Base-by-base conservation (phyloP, 768 basidiomycete species). In the Boletus insuetus region DNA sequence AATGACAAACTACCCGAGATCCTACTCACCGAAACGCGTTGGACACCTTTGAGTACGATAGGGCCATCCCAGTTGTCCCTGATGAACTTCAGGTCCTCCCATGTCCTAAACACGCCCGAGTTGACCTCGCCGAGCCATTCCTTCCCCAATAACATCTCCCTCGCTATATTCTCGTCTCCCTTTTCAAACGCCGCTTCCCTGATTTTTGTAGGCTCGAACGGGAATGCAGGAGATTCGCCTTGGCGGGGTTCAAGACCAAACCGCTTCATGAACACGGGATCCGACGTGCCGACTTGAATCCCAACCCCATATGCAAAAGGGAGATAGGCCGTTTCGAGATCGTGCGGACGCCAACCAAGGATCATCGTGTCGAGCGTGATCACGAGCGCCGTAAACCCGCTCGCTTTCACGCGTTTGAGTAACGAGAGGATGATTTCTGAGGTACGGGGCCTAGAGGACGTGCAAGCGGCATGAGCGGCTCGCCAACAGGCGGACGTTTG, bases 41-140 rank as follows among this genome's bases (percentile, higher is more conserved):
- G 85, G 51, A 94, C 88, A 3, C 89, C 90, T 67, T 93, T 93
- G 46, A 92, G 72, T 17, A 91, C 71, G 50, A 93, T 69, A 1
- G 87, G 87, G 0, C 89, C 89, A 16, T 89, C 81, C 91, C 89
- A 92, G 52, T 86, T 82, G 22, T 85, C 77, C 63, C 81, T 77
- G 58, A 92, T 65, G 59, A 90, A 82, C 61, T 76, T 76, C 54
- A 92, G 66, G 52, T 91, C 83, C 48, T 89, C 81, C 90, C 91
- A 92, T 12, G 78, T 72, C 61, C 77, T 80, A 64, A 81, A 90
- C 29, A 71, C 50, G 3, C 89, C 87, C 13, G 84, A 83, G 62
- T 80, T 85, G 16, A 73, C 71, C 68, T 90, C 84, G 53, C 73
- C 76, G 39, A 87, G 64, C 86, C 86, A 92, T 50, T 77, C 82